Evolutionary conservation across 148 eudicot genomes (phyloP), one percentile per base, ranked within the genome.

Genomic region (Silene latifolia): DNA sequence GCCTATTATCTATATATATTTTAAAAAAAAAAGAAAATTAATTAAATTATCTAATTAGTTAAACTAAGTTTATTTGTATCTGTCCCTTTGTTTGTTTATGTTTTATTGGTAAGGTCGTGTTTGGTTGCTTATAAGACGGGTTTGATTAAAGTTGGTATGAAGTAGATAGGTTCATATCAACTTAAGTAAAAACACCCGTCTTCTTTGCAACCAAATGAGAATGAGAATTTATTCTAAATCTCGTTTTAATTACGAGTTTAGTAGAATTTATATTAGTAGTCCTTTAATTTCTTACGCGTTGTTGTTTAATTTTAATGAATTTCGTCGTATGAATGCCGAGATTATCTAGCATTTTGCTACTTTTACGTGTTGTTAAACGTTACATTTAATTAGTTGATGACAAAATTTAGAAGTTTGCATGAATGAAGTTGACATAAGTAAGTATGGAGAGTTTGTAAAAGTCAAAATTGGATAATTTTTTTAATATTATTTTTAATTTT

Each of bases 101-200:
- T 72, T 77, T 32, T 72, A 21, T 15, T 63, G 53, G 74, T 51
- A 67, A 68, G 39, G 74, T 59, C 74, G 48, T 74, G 83, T 83
- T 83, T 83, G 84, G 86, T 83, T 83, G 86, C 86, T 74, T 62
- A 81, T 66, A 80, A 83, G 86, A 83, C 86, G 83, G 86, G 76
- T 23, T 23, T 18, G 66, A 15, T n/a, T 19, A 46, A 23, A 76
- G 70, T 67, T 54, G 72, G 78, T 21, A 19, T 73, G 72, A 15
- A 44, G 54, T 51, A 63, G 12, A 21, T 56, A 63, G 12, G 32
- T 56, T 8, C 56, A 14, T 14, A 44, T 63, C 9, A n/a, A 35
- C 48, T 12, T 20, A 11, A 14, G 51, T 42, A 21, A 60, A 39
- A 65, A 59, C 48, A 67, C 71, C 80, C 86, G 86, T 84, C 86